Conservation (phyloP, 306 rosid species). For the Malus orientalis region DNA sequence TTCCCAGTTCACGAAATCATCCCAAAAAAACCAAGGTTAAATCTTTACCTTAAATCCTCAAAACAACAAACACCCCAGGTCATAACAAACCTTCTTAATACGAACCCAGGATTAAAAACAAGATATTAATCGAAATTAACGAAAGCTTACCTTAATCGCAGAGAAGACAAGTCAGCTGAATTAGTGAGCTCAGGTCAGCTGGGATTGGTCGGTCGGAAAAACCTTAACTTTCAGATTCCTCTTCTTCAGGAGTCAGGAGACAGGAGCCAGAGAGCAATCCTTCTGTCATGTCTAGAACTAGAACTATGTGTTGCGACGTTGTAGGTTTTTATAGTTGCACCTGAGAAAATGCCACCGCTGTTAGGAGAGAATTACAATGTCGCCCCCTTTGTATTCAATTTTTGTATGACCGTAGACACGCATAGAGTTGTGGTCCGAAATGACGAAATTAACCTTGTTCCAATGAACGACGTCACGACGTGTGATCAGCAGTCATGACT, state of each 20-base stretch:
- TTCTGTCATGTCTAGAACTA: background rate
- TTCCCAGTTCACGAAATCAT: background rate
- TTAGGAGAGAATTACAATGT: background rate
- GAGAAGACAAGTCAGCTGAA: background rate
- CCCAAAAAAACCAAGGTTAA: background rate
- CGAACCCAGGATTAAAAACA: background rate
- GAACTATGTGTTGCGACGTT: background rate
- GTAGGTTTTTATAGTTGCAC: background rate
- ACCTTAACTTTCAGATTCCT: background rate
- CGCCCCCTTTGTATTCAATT: background rate
- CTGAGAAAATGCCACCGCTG: background rate
- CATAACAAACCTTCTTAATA: background rate
- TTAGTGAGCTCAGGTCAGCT: background rate
- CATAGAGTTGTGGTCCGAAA: background rate
- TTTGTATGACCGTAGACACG: background rate
- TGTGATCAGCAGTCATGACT: background rate
- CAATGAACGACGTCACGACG: background rate
- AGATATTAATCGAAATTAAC: background rate
- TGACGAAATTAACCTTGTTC: background rate
- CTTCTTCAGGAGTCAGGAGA: background rate
- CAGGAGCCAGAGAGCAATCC: background rate
- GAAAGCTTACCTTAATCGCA: slow-evolving; percentile 1
- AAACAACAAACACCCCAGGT: background rate
- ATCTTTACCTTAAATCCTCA: background rate
- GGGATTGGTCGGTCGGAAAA: background rate